These are phyloP conservation scores for Tephrocybe rancida DNA, from an alignment of 768 basidiomycete genomes.

Conservation along the genomic window DNA sequence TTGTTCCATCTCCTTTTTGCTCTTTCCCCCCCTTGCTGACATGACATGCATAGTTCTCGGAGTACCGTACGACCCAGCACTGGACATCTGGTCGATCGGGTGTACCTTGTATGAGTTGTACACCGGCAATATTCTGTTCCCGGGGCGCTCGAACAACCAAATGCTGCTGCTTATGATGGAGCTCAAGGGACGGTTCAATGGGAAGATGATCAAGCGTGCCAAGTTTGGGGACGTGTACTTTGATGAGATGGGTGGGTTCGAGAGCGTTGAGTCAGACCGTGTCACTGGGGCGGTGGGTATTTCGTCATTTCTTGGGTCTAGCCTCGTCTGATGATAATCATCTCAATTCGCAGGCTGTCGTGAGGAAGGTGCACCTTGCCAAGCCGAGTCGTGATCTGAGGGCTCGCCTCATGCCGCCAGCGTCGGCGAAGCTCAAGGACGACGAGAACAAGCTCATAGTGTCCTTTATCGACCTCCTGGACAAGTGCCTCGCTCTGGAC, in stretches of 20 bases:
- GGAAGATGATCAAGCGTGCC: slow-evolving; percentile 92
- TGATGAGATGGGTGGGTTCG: slow-evolving; percentile 89
- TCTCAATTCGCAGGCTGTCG: slow-evolving; percentile 59
- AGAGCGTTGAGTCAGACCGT: slow-evolving; percentile 81
- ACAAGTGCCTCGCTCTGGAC: slow-evolving; percentile 89
- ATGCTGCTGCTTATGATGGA: slow-evolving; percentile 99
- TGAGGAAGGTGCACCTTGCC: slow-evolving; percentile 79
- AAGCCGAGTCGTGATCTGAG: slow-evolving; percentile 84
- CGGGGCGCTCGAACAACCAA: slow-evolving; percentile 95
- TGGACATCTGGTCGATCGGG: slow-evolving; percentile 97
- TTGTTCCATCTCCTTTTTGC: slow-evolving; percentile 25
- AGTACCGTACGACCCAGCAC: slow-evolving; percentile 88
- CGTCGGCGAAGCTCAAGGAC: slow-evolving; percentile 79
- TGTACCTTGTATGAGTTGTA: slow-evolving; percentile 97
- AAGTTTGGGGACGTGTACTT: slow-evolving; percentile 93
- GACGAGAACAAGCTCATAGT: slow-evolving; percentile 82
- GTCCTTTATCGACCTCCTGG: slow-evolving; percentile 87
- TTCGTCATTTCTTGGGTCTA: neutral
- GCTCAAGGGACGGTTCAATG: slow-evolving; percentile 90
- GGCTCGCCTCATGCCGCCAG: slow-evolving; percentile 78
- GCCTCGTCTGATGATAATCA: slow-evolving; percentile 7
- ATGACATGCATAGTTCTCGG: slow-evolving; percentile 73
- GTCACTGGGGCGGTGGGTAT: slow-evolving; percentile 83
- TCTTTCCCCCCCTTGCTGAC: slow-evolving; percentile 10
- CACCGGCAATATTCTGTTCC: slow-evolving; percentile 97